These are phyloP conservation scores for Hemileccinum rubropunctum DNA, from an alignment of 768 basidiomycete genomes.

Conservation along the genomic window DNA sequence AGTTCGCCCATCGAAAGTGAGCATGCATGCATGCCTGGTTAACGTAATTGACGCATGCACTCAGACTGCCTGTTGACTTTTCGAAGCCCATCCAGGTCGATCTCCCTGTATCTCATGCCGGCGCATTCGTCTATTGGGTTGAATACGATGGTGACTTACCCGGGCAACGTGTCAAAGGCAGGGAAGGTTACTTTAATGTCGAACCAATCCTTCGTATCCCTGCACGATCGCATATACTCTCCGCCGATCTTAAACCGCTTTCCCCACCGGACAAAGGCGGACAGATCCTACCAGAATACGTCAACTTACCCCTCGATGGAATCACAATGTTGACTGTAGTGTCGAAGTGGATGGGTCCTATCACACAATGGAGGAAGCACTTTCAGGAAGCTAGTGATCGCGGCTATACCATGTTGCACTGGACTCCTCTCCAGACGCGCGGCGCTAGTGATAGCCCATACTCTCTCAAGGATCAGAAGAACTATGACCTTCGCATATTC, in stretches of 20 bases:
- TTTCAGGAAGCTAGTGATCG: conserved; percentile 82
- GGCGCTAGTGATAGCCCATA: conserved; percentile 92
- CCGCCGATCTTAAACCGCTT: conserved; percentile 48
- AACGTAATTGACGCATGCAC: conserved; percentile 14
- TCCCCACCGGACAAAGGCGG: conserved; percentile 52
- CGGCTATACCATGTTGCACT: conserved; percentile 98
- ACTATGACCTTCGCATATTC: conserved; percentile 79
- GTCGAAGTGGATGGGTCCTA: conserved; percentile 97
- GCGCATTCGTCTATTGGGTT: conserved; percentile 93
- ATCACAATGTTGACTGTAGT: conserved; percentile 87
- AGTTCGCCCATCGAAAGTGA: conserved; percentile 73
- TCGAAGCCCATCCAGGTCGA: conserved; percentile 92
- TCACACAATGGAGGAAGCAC: conserved; percentile 72
- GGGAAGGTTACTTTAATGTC: conserved; percentile 94
- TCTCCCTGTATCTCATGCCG: conserved; percentile 93
- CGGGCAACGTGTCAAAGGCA: conserved; percentile 69
- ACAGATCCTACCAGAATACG: conserved; percentile 44
- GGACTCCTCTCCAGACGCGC: conserved; percentile 90
- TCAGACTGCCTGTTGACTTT: conserved; percentile 79
- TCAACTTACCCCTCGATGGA: conserved; percentile 83
- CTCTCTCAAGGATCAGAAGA: conserved; percentile 84
- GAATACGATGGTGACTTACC: conserved; percentile 73
- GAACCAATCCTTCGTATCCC: conserved; percentile 84
- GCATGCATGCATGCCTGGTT: conserved; percentile 19
- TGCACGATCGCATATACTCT: conserved; percentile 72